phyloP scores from a whole-genome alignment of 768 basidiomycete species.

The Holtermanniella nyarrowii region DNA sequence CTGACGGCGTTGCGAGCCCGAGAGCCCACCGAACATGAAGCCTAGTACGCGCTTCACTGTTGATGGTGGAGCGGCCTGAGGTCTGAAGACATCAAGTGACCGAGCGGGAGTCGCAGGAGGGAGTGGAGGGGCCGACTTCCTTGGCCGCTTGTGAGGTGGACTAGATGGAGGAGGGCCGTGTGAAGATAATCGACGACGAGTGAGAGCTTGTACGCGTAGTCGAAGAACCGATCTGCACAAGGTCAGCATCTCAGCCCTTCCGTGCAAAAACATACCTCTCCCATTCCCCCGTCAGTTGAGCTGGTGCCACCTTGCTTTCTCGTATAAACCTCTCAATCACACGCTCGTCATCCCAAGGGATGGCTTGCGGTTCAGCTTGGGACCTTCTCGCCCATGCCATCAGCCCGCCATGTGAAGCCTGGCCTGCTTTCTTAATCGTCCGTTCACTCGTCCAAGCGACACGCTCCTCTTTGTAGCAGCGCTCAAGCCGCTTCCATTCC shows the following conservation, averaged over 20 bases:
- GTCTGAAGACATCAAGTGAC: too few species aligned
- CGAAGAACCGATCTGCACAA: constrained; percentile 6
- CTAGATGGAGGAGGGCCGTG: too few species aligned
- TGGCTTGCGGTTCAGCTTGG: not conserved
- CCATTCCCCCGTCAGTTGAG: constrained; percentile 12
- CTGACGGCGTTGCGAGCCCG: too few species aligned
- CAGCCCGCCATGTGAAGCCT: constrained; percentile 11
- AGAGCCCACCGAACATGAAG: constrained; percentile 9
- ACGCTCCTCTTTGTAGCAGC: constrained; percentile 19
- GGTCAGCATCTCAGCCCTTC: not conserved
- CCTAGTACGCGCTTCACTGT: constrained; percentile 22
- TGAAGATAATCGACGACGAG: not conserved
- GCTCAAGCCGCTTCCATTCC: constrained; percentile 35
- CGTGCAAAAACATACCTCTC: constrained; percentile 14
- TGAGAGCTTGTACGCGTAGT: constrained; percentile 24
- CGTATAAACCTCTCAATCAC: constrained; percentile 18
- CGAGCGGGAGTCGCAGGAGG: too few species aligned
- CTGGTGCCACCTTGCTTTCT: constrained; percentile 1
- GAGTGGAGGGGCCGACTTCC: too few species aligned
- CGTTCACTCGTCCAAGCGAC: constrained; percentile 23
- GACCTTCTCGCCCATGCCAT: constrained; percentile 20
- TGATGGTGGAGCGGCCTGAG: constrained; percentile 17
- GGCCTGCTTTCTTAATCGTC: constrained; percentile 12
- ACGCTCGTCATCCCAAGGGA: constrained; percentile 21
- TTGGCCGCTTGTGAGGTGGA: too few species aligned